phyloP scores from a whole-genome alignment of 2,329 filamentous ascomycete genomes.

The Stagonosporopsis rhizophila region DNA sequence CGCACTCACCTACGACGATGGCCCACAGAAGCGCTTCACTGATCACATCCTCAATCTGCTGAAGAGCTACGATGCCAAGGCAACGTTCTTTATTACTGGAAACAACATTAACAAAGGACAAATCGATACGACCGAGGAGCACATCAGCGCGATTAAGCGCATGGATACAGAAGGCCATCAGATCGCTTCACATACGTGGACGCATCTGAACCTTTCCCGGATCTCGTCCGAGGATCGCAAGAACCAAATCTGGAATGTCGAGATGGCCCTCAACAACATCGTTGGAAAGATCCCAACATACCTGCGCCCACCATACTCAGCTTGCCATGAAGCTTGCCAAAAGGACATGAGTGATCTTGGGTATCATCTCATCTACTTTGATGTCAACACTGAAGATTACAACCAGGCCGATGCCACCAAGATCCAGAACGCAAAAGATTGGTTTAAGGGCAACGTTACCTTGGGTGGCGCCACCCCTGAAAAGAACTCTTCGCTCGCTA shows the following conservation, averaged over 20 bases:
- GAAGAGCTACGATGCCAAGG: constrained; percentile 64
- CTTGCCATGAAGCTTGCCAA: constrained; percentile 51
- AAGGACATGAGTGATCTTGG: constrained; percentile 51
- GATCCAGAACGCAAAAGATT: constrained; percentile 19
- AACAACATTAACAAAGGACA: constrained; percentile 61
- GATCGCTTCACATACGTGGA: constrained; percentile 64
- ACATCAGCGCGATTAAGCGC: constrained; percentile 59
- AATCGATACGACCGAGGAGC: constrained; percentile 58
- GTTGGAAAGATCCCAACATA: constrained; percentile 61
- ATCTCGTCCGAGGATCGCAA: constrained; percentile 50
- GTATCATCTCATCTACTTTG: constrained; percentile 65
- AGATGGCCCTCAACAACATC: constrained; percentile 60
- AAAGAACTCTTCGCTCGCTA: constrained; percentile 53
- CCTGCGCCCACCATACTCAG: constrained; percentile 55
- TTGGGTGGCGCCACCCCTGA: constrained; percentile 9
- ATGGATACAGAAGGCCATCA: constrained; percentile 63
- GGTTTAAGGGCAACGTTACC: constrained; percentile 18
- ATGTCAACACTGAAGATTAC: constrained; percentile 67
- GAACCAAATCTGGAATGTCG: constrained; percentile 57
- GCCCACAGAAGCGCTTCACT: constrained; percentile 65
- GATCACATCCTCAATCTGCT: constrained; percentile 66
- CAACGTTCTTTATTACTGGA: constrained; percentile 70
- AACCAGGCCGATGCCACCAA: constrained; percentile 55
- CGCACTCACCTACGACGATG: constrained; percentile 71
- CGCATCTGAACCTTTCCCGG: constrained; percentile 54